A percentile compares a stretch with the other conserved stretches of the same genome.
These are phyloP conservation scores for Spathaspora boniae DNA, from an alignment of 805 yeast genomes.

Conservation along the genomic window DNA sequence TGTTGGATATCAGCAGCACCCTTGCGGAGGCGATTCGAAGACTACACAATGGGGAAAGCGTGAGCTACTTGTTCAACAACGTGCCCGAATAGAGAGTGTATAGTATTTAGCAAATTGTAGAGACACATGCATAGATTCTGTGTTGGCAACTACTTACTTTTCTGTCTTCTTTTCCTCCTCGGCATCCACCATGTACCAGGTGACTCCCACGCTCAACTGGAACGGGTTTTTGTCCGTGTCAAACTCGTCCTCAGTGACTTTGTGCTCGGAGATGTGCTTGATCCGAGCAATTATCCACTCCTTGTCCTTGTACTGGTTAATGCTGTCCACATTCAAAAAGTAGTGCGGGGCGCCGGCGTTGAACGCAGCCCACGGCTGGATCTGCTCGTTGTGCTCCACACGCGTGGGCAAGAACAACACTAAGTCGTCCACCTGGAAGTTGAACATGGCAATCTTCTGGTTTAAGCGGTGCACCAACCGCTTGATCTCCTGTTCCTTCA, in stretches of 20 bases:
- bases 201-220: slow-evolving; percentile 54
- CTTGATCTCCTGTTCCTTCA: slow-evolving; percentile 45
- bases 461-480: slow-evolving; percentile 30
- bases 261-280: slow-evolving; percentile 49
- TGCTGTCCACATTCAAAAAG: slow-evolving; percentile 51
- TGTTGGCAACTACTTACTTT: slow-evolving; percentile 1
- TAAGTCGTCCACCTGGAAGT: slow-evolving; percentile 70
- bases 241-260: slow-evolving; percentile 45
- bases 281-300: slow-evolving; percentile 87
- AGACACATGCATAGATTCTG: slow-evolving; percentile 2
- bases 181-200: slow-evolving; percentile 65
- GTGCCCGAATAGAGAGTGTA: slow-evolving; percentile 14
- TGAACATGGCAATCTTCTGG: slow-evolving; percentile 61
- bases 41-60: slow-evolving; percentile 93
- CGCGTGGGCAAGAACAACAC: slow-evolving; percentile 83
- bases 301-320: slow-evolving; percentile 30
- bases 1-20: slow-evolving; percentile 80
- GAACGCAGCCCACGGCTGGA: slow-evolving; percentile 89
- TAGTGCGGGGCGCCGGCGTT: slow-evolving; percentile 85
- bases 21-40: slow-evolving; percentile 93
- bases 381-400: slow-evolving; percentile 26
- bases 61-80: slow-evolving; percentile 79
- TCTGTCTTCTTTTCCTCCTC: slow-evolving; percentile 27
- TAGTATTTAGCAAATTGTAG: neutral
- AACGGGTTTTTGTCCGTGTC: slow-evolving; percentile 56